Conservation (phyloP, 225 moss, liverwort and hornwort species). For the Polytrichum commune region DNA sequence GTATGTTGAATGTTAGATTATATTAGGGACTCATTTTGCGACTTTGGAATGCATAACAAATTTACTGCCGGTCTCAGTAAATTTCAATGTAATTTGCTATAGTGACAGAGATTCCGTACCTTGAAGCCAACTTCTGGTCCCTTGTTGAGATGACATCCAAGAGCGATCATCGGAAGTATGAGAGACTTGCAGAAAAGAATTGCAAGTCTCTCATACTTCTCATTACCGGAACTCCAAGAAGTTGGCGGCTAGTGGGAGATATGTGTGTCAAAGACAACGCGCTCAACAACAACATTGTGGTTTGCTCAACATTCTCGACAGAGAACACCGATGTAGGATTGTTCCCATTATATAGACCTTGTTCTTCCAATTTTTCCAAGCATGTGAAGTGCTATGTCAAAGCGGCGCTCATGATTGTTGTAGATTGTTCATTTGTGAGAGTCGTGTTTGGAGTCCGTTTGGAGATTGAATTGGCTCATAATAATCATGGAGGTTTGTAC, state of each 20-base stretch:
- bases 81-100: too few relatives aligned
- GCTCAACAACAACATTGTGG: constrained; percentile 37
- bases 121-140: too few relatives aligned
- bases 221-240: constrained; percentile 26
- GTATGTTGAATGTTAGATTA: too few relatives aligned
- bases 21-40: too few relatives aligned
- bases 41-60: too few relatives aligned
- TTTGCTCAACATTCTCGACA: constrained; percentile 11
- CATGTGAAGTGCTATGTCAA: constrained; percentile 38
- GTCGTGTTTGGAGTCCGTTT: background rate
- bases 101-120: too few relatives aligned
- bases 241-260: constrained; percentile 14
- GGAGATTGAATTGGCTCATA: too few relatives aligned
- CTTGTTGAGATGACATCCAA: background rate
- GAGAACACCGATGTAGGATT: background rate
- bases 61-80: too few relatives aligned
- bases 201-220: too few relatives aligned
- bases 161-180: background rate
- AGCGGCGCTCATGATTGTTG: constrained; percentile 14
- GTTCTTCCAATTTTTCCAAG: constrained; percentile 21
- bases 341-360: constrained; percentile 17
- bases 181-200: constrained; percentile 1
- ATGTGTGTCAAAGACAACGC: constrained; percentile 6
- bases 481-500: background rate
- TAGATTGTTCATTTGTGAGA: background rate